Evolutionary conservation across 768 basidiomycete genomes (phyloP).

Genomic region (Amanita phalloides): DNA sequence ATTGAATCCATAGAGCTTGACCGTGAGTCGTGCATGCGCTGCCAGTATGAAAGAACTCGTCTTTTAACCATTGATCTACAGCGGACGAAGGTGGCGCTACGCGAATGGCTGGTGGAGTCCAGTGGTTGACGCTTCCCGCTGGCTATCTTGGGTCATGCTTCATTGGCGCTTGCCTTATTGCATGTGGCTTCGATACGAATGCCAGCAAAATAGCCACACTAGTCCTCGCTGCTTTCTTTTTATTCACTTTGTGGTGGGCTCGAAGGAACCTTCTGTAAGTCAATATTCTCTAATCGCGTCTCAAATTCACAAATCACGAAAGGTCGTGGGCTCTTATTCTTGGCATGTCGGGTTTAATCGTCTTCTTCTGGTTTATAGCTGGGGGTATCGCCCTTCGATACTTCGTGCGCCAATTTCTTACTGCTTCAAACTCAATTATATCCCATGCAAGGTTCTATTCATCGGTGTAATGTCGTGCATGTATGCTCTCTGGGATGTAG

Average conservation of each 20-base stretch:
- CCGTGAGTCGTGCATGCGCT: slow-evolving; percentile 38
- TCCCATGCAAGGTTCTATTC: slow-evolving; percentile 49
- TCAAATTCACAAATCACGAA: neutral
- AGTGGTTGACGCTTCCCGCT: slow-evolving; percentile 68
- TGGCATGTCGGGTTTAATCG: slow-evolving; percentile 69
- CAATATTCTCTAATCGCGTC: neutral
- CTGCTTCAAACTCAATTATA: neutral
- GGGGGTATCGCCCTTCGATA: slow-evolving; percentile 69
- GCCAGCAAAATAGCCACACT: slow-evolving; percentile 80
- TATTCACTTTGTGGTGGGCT: slow-evolving; percentile 87
- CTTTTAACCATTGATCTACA: slow-evolving; percentile 16
- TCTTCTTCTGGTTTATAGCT: slow-evolving; percentile 77
- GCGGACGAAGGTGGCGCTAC: slow-evolving; percentile 87
- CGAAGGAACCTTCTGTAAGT: slow-evolving; percentile 62
- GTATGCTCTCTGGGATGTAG: slow-evolving; percentile 83
- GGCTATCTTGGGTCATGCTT: slow-evolving; percentile 81
- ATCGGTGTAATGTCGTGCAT: slow-evolving; percentile 82
- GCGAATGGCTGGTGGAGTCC: slow-evolving; percentile 77
- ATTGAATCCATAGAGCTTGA: slow-evolving; percentile 83
- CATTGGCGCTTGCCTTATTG: slow-evolving; percentile 80
- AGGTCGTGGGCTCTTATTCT: slow-evolving; percentile 75
- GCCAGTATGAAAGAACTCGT: slow-evolving; percentile 4
- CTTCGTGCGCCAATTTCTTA: slow-evolving; percentile 34
- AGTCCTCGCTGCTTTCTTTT: slow-evolving; percentile 74
- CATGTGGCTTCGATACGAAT: slow-evolving; percentile 82